Base-by-base conservation (phyloP, 345 rosid genomes). In the Euphorbia tirucalli region DNA sequence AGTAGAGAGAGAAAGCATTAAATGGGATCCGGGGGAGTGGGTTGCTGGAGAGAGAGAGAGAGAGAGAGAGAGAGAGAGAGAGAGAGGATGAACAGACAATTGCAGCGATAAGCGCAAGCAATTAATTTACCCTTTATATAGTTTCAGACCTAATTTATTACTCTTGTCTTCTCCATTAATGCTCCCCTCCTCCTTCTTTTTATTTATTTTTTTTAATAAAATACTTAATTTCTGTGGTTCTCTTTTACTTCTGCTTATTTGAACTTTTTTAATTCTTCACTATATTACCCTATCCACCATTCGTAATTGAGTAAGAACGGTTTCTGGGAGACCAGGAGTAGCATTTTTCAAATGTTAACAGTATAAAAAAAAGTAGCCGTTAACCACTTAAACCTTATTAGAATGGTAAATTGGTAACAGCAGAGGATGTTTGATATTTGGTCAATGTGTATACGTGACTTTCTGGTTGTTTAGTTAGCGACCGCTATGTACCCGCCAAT, bases 81-180 rank as follows among this genome's bases (percentile, higher is more conserved):
- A 15, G 68, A 61, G 77, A 72, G 68, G 72, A 72, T 41, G 39
- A 74, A 62, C 71, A 83, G 83, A 80, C 77, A 74, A 74, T 75
- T 80, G 86, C 83, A 76, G 85, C 71, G 88, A 81, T 69, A 78
- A 82, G 78, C 79, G 80, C 79, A 82, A 80, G 81, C 86, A 65
- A 79, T 76, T 85, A 85, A 82, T 72, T 78, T 74, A 48, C 78
- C 70, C 59, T 35, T 58, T 70, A 71, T 30, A 35, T 31, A 49
- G 31, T 50, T 44, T 77, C 66, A 72, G 74, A 77, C 80, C 75
- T 65, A 71, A 83, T 76, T 86, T 75, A 83, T 81, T 80, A 82
- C 81, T 54, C 77, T 83, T 81, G 85, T 82, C 80, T 77, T 86
- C 79, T 57, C 84, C 92, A 85, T 87, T 83, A 90, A 85, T 87